A percentile compares a stretch with the other conserved stretches of the same genome.
These are phyloP conservation scores for Przewalskia tangutica DNA, from an alignment of 257 asterid species.

Conservation along the genomic window DNA sequence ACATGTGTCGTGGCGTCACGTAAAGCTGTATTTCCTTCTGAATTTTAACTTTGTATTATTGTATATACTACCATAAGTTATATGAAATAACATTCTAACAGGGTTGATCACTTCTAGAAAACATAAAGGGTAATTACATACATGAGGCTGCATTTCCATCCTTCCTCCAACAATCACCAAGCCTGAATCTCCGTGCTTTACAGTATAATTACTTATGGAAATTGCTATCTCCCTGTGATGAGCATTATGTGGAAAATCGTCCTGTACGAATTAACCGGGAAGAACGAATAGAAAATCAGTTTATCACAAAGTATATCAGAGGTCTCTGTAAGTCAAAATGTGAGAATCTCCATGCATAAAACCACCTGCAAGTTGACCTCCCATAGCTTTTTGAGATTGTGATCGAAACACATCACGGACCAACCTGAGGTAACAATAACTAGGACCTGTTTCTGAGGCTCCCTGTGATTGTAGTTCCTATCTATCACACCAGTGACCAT, in stretches of 20 bases:
- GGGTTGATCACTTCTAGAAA: background rate
- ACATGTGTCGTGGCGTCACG: background rate
- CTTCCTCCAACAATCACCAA: constrained; percentile 92
- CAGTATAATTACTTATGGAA: constrained; percentile 80
- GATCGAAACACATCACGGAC: constrained; percentile 97
- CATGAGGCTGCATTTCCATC: constrained; percentile 98
- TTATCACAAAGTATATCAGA: background rate
- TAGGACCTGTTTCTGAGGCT: constrained; percentile 73
- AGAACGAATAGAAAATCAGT: constrained; percentile 4
- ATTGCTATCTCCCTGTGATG: constrained; percentile 89
- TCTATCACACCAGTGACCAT: constrained; percentile 93
- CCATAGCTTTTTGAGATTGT: constrained; percentile 95
- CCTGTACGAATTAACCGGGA: constrained; percentile 35
- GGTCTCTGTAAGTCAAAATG: background rate
- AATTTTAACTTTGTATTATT: background rate
- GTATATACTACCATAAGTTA: background rate
- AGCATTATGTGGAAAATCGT: constrained; percentile 94
- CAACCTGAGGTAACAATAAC: constrained; percentile 96
- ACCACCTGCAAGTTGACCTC: constrained; percentile 84
- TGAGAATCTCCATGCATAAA: background rate
- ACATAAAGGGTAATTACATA: constrained; percentile 27
- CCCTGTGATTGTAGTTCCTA: constrained; percentile 50
- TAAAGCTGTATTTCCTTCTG: background rate
- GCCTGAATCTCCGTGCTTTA: constrained; percentile 90
- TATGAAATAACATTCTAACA: background rate